phyloP scores from a whole-genome alignment of 352 stramenopile species.

The Phytopythium vexans region DNA sequence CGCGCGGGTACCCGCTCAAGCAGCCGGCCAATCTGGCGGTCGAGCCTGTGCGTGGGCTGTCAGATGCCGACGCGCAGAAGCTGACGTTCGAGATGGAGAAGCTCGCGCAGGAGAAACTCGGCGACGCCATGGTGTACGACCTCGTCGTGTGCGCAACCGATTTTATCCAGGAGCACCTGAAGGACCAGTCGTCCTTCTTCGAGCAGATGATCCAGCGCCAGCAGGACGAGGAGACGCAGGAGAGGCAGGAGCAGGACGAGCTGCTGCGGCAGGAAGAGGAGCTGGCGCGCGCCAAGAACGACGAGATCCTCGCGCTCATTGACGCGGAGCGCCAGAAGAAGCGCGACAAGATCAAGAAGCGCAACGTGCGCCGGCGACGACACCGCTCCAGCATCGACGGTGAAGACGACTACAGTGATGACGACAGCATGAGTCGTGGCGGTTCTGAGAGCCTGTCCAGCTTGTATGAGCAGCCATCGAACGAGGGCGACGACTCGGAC shows the following conservation, averaged over 20 bases:
- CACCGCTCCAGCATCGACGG: conserved; percentile 64
- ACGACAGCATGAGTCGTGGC: conserved; percentile 31
- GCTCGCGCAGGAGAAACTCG: conserved; percentile 61
- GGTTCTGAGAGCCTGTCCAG: conserved; percentile 29
- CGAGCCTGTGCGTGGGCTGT: conserved; percentile 66
- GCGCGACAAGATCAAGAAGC: conserved; percentile 61
- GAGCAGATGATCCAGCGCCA: conserved; percentile 86
- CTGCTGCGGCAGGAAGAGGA: conserved; percentile 54
- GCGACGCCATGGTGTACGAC: conserved; percentile 79
- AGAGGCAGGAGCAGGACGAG: conserved; percentile 60
- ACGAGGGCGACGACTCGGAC: conserved; percentile 14
- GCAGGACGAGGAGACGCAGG: conserved; percentile 53
- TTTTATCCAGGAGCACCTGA: conserved; percentile 78
- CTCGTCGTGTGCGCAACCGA: conserved; percentile 79
- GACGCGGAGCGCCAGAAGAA: conserved; percentile 70
- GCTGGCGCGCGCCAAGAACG: conserved; percentile 57
- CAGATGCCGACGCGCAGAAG: conserved; percentile 56
- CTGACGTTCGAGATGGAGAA: conserved; percentile 54
- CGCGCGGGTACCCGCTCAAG: conserved; percentile 59
- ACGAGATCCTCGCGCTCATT: conserved; percentile 78
- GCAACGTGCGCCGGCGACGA: conserved; percentile 28
- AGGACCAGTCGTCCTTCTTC: conserved; percentile 85
- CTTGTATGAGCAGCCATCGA: conserved; percentile 31
- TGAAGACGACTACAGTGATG: conserved; percentile 25
- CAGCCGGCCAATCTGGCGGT: conserved; percentile 67